phyloP scores from a whole-genome alignment of 2,329 filamentous ascomycete genomes.

The Paraconiothyrium brasiliense region DNA sequence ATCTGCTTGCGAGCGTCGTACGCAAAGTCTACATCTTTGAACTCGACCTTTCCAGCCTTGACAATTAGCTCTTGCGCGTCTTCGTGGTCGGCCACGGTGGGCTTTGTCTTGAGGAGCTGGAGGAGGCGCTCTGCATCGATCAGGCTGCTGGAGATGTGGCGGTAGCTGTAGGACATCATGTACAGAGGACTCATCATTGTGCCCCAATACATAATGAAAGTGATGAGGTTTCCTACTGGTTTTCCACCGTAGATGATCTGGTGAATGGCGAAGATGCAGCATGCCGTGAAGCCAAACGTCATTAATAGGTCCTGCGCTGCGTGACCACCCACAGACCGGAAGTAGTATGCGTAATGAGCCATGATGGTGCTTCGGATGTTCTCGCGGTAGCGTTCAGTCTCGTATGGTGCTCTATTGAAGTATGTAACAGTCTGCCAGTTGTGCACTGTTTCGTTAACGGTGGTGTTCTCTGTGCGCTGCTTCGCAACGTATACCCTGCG shows the following conservation, averaged over 20 bases:
- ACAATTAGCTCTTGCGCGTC: conserved; percentile 53
- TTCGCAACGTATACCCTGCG: conserved; percentile 55
- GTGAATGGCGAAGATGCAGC: conserved; percentile 62
- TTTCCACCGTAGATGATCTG: conserved; percentile 61
- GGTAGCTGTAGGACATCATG: conserved; percentile 61
- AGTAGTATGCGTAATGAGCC: conserved; percentile 45
- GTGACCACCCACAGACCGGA: conserved; percentile 41
- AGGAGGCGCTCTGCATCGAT: conserved; percentile 72
- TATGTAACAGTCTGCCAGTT: conserved; percentile 69
- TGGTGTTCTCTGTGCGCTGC: conserved; percentile 60
- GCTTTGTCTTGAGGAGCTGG: conserved; percentile 66
- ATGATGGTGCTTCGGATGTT: conserved; percentile 51
- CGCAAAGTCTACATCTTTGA: conserved; percentile 64
- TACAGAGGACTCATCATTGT: conserved; percentile 58
- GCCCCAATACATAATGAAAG: conserved; percentile 71
- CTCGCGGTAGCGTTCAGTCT: conserved; percentile 60
- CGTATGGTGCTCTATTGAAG: conserved; percentile 67
- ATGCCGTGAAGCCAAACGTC: conserved; percentile 59
- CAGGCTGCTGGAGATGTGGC: conserved; percentile 61
- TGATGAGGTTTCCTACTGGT: conserved; percentile 69
- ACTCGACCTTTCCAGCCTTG: conserved; percentile 61
- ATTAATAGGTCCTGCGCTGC: conserved; percentile 59
- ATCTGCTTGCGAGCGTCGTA: conserved; percentile 65
- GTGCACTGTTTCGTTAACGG: conserved; percentile 66
- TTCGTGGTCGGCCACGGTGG: conserved; percentile 60